A percentile compares a stretch with the other conserved stretches of the same genome.
Conservation (phyloP, 2,329 filamentous ascomycete species). For the Fusarium clavum region DNA sequence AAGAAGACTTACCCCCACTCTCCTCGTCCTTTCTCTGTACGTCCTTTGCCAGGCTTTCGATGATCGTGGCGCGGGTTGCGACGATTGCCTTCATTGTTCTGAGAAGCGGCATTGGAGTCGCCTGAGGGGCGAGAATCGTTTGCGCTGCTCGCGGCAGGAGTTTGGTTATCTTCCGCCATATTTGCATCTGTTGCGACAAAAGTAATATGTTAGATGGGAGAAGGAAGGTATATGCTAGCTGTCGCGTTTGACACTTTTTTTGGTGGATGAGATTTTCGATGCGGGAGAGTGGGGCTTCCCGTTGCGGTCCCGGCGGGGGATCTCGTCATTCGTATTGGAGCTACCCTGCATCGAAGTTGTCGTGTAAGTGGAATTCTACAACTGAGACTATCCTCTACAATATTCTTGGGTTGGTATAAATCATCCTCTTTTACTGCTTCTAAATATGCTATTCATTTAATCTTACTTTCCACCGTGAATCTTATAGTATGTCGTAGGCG, state of each 20-base stretch:
- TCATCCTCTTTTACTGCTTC: no score
- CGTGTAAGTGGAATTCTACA: neutral
- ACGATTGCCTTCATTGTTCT: slow-evolving; percentile 40
- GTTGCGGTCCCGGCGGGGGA: slow-evolving; percentile 37
- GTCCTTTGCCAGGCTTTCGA: slow-evolving; percentile 46
- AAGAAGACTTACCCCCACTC: slow-evolving; percentile 47
- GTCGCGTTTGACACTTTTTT: slow-evolving; percentile 28
- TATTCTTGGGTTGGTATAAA: neutral
- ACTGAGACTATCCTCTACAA: neutral
- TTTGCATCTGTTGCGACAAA: slow-evolving; percentile 47
- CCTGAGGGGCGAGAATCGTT: slow-evolving; percentile 33
- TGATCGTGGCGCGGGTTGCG: slow-evolving; percentile 48
- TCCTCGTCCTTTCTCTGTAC: slow-evolving; percentile 48
- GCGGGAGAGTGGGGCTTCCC: slow-evolving; percentile 37
- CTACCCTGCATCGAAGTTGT: slow-evolving; percentile 25
- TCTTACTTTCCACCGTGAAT: no score
- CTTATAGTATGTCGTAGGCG: no score
- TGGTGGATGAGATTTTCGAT: slow-evolving; percentile 40
- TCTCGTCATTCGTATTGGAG: slow-evolving; percentile 3
- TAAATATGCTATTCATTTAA: no score
- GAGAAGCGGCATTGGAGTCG: slow-evolving; percentile 34
- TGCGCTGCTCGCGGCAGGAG: slow-evolving; percentile 45
- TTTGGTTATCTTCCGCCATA: slow-evolving; percentile 50
- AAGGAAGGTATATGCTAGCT: slow-evolving; percentile 6
- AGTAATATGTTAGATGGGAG: neutral